A percentile compares a stretch with the other conserved stretches of the same genome.
Conservation (phyloP, 306 rosid genomes). For the Quercus alba region DNA sequence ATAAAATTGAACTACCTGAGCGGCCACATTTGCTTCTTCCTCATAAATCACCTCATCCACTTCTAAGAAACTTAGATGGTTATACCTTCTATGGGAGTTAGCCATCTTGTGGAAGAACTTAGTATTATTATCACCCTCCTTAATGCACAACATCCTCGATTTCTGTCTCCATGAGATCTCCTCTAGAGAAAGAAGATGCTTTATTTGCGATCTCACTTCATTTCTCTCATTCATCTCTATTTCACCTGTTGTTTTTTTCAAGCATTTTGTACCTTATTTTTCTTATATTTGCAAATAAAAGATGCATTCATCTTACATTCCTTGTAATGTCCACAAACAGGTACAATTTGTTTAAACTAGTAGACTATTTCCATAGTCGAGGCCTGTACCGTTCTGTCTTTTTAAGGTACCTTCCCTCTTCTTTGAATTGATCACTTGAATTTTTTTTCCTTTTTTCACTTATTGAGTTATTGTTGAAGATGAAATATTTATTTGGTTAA, state of each 20-base stretch:
- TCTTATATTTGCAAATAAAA: background rate
- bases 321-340: conserved; percentile 45
- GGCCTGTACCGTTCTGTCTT: conserved; percentile 86
- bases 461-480: background rate
- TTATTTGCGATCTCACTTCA: too few species aligned
- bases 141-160: too few species aligned
- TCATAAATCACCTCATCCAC: too few species aligned
- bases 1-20: too few species aligned
- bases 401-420: conserved; percentile 42
- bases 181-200: too few species aligned
- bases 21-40: too few species aligned
- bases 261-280: background rate
- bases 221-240: too few species aligned
- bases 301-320: conserved; percentile 8
- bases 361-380: conserved; percentile 75
- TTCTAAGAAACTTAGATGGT: too few species aligned
- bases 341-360: conserved; percentile 70
- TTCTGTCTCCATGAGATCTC: too few species aligned
- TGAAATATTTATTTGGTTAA: conserved; percentile 2
- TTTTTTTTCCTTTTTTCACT: background rate
- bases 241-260: conserved; percentile 10
- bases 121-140: too few species aligned
- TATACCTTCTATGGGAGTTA: too few species aligned
- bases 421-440: background rate
- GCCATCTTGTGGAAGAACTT: too few species aligned